phyloP scores from a whole-genome alignment of 2,329 filamentous ascomycete genomes.

The Zymoseptoria passerinii region DNA sequence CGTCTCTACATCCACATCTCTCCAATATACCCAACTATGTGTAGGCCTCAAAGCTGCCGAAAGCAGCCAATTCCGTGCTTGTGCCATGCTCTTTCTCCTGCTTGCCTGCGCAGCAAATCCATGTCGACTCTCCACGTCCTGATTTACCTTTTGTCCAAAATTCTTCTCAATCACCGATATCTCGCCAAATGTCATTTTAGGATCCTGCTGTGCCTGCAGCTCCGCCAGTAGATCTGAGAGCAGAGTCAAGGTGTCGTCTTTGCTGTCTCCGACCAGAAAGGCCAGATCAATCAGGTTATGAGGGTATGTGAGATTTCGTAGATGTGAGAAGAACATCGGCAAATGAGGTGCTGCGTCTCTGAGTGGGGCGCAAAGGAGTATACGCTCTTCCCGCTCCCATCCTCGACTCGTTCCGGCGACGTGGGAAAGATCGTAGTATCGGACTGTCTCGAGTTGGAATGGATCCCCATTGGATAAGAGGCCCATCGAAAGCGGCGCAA shows the following conservation, averaged over 20 bases:
- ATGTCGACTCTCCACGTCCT: conserved; percentile 95
- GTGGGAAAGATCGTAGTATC: conserved; percentile 91
- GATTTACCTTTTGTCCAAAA: conserved; percentile 94
- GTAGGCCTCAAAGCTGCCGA: conserved; percentile 88
- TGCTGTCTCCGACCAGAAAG: conserved; percentile 94
- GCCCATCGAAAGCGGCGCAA: conserved; percentile 59
- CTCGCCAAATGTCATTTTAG: conserved; percentile 80
- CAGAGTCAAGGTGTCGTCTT: conserved; percentile 75
- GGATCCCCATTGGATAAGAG: conserved; percentile 57
- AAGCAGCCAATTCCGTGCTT: conserved; percentile 92
- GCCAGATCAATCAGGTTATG: conserved; percentile 94
- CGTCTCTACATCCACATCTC: conserved; percentile 96
- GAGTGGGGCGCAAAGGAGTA: conserved; percentile 87
- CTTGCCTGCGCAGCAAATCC: conserved; percentile 94
- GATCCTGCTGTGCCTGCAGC: conserved; percentile 71
- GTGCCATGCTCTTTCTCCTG: conserved; percentile 92
- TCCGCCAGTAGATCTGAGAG: conserved; percentile 67
- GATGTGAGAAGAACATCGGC: conserved; percentile 96
- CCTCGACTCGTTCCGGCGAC: conserved; percentile 85
- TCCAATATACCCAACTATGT: conserved; percentile 99
- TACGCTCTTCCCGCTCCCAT: conserved; percentile 93
- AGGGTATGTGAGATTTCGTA: conserved; percentile 93
- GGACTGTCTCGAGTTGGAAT: conserved; percentile 82
- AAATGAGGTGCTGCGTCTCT: conserved; percentile 88
- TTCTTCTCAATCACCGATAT: conserved; percentile 98